A percentile compares a stretch with the other conserved stretches of the same genome.
Evolutionary conservation across 2,329 filamentous ascomycete genomes (phyloP).

Genomic region (Botrytis hyacinthi): DNA sequence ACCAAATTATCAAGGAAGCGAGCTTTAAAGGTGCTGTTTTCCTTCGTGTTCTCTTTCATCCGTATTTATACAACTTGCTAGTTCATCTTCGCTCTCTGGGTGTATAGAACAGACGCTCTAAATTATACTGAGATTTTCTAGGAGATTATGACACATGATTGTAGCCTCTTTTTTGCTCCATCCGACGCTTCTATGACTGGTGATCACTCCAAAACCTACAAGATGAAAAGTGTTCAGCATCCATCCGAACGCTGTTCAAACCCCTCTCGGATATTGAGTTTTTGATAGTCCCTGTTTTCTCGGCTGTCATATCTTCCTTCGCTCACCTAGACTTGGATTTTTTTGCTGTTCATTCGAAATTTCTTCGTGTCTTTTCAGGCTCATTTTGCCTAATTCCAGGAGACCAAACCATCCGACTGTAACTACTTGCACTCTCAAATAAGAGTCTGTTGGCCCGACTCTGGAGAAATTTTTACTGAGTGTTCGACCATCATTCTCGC

Average conservation of each 20-base stretch:
- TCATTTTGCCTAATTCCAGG: neutral
- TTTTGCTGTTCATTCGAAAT: neutral
- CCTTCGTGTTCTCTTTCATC: neutral
- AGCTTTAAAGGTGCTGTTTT: neutral
- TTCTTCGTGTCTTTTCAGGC: neutral
- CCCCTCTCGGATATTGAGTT: too few relatives aligned
- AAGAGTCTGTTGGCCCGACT: neutral
- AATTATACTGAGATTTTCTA: neutral
- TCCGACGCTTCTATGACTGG: neutral
- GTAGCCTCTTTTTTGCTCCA: neutral
- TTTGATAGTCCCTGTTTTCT: neutral
- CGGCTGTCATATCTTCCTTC: neutral
- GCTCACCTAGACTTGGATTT: neutral
- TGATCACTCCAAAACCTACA: neutral
- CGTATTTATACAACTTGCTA: neutral
- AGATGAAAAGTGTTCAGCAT: too few relatives aligned
- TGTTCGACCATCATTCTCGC: neutral
- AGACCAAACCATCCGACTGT: neutral
- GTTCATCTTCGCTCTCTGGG: neutral
- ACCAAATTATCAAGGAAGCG: neutral
- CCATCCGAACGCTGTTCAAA: too few relatives aligned
- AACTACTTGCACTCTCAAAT: neutral
- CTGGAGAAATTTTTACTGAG: neutral
- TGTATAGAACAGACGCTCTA: neutral
- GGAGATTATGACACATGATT: neutral